Conservation (phyloP, 1,139 yeast genomes). For the Hanseniaspora gamundiae region DNA sequence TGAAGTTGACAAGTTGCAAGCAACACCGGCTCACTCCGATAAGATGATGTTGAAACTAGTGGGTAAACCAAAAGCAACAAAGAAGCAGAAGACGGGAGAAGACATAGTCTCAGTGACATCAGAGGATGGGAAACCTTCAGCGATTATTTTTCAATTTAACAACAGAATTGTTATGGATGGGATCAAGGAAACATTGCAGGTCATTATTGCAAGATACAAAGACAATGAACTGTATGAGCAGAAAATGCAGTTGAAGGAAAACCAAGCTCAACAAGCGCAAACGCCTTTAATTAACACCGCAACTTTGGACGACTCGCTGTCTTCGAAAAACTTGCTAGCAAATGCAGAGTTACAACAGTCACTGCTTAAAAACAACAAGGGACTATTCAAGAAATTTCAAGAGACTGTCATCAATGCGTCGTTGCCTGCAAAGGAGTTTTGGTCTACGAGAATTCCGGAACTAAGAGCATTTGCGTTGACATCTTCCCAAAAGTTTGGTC, state of each 20-base stretch:
- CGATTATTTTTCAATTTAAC: constrained; percentile 46
- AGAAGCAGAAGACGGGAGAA: constrained; percentile 20
- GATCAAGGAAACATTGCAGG: constrained; percentile 57
- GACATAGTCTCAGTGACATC: constrained; percentile 27
- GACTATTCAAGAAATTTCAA: constrained; percentile 64
- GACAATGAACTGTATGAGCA: constrained; percentile 32
- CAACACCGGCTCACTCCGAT: constrained; percentile 58
- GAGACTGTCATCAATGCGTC: constrained; percentile 79
- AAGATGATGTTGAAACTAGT: constrained; percentile 57
- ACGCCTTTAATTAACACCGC: constrained; percentile 29
- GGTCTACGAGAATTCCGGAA: constrained; percentile 75
- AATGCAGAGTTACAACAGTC: constrained; percentile 73
- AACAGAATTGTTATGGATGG: constrained; percentile 67
- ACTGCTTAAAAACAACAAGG: constrained; percentile 55
- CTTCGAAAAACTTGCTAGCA: constrained; percentile 40
- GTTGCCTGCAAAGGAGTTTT: constrained; percentile 69
- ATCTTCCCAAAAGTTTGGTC: constrained; percentile 76
- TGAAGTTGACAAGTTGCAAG: constrained; percentile 50
- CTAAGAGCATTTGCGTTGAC: constrained; percentile 79
- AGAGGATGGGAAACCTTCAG: constrained; percentile 29
- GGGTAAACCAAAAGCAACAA: constrained; percentile 28
- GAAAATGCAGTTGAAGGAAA: constrained; percentile 18
- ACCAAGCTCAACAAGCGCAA: constrained; percentile 3
- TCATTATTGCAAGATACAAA: constrained; percentile 56
- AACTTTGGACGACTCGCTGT: constrained; percentile 31